Base-by-base conservation (phyloP, 257 asterid genomes). In the Solanum pinnatisectum region DNA sequence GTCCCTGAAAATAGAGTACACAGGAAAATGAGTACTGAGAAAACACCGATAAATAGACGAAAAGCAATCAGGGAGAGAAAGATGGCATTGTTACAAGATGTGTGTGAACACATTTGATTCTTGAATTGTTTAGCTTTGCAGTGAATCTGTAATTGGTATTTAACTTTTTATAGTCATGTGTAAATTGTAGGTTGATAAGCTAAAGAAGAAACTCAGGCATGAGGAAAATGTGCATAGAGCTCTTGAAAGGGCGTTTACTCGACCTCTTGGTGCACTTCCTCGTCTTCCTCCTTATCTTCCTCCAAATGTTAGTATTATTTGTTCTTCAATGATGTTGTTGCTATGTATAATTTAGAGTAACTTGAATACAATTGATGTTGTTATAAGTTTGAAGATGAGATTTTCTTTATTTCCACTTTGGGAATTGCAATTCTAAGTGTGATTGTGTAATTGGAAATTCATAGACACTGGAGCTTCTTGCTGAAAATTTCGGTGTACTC, bases 171-270 rank as follows among this genome's bases (percentile, higher is more conserved):
- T 40, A 0, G 5, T 27, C 27, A 18, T 49, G 20, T 27, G 85
- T 18, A 81, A 81, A 79, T 63, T 89, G 86, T 79, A 97, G 99
- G 98, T 97, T 90, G 98, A 96, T 89, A 94, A 93, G 93, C 92
- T 97, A 15, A 97, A 97, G 95, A 95, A 91, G 95, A 93, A 91
- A 88, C 96, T 97, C 52, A 92, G 95, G 78, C 98, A 96, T 42
- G 99, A 97, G 88, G 98, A 97, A 86, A 95, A 95, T 91, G 96
- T 97, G 72, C 99, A 96, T 88, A 91, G 98, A 91, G 99, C 99
- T 86, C 90, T 97, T 84, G 96, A 95, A 91, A 95, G 98, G 84
- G 98, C 99, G 22, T 94, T 97, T 87, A 96, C 95, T 15, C 92
- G 99, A 88, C 99, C 99, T 4, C 88, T 94, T 16, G 99, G 99